Evolutionary conservation across 176 grass and related monocot species (phyloP).

Genomic region (Leersia perrieri): DNA sequence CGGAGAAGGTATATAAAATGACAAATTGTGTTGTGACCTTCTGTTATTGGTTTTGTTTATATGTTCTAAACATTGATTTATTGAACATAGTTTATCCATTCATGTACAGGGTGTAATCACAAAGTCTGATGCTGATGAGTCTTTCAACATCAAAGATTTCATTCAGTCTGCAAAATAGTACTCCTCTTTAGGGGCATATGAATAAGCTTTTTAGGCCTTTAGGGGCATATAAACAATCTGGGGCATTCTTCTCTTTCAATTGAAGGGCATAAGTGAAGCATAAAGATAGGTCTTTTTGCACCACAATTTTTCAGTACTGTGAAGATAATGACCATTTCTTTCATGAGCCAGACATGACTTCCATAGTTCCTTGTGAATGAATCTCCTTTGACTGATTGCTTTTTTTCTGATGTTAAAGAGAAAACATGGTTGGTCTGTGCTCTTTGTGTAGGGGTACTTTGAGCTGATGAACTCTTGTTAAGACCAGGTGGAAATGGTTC

Average conservation of each 20-base stretch:
- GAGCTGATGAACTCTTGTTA: no score
- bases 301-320: neutral
- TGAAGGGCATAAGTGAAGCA: neutral
- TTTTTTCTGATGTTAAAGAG: no score
- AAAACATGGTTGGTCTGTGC: no score
- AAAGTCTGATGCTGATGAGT: conserved; percentile 47
- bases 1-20: conserved; percentile 71
- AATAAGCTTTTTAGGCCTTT: no score
- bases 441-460: no score
- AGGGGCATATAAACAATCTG: no score
- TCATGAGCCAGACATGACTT: neutral
- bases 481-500: no score
- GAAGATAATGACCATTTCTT: neutral
- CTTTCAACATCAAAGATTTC: conserved; percentile 75
- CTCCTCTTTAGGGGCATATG: neutral
- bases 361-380: no score
- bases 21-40: neutral
- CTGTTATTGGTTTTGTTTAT: neutral
- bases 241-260: neutral
- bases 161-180: conserved; percentile 47
- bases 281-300: neutral
- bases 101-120: conserved; percentile 80
- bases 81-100: neutral
- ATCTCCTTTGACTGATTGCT: no score
- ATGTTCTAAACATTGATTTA: neutral